Percentiles rank a stretch among this genome's conserved stretches.
phyloP scores from a whole-genome alignment of 1,139 yeast genomes.

The Geotrichum klebahnii region DNA sequence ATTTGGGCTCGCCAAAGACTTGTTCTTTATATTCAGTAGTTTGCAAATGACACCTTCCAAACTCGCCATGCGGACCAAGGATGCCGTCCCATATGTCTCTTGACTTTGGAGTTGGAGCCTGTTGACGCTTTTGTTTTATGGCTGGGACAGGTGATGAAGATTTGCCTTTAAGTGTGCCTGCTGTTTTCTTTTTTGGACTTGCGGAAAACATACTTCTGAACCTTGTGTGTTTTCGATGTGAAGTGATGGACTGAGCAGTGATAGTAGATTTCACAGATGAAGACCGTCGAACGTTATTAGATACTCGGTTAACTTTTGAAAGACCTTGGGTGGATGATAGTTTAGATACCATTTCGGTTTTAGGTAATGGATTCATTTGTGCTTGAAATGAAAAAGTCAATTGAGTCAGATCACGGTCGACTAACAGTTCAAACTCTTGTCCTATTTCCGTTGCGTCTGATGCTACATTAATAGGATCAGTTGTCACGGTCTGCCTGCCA shows the following conservation, averaged over 20 bases:
- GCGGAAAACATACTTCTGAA: constrained; percentile 18
- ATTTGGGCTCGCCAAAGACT: constrained; percentile 53
- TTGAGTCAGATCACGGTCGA: constrained; percentile 56
- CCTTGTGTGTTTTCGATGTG: constrained; percentile 20
- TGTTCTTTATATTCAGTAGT: constrained; percentile 59
- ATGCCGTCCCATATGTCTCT: constrained; percentile 39
- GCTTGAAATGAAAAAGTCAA: constrained; percentile 65
- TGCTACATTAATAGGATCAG: constrained; percentile 55
- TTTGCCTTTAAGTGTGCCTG: not conserved
- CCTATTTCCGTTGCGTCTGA: constrained; percentile 46
- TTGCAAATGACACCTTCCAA: constrained; percentile 70
- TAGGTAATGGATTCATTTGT: not conserved
- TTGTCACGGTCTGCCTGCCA: constrained; percentile 78
- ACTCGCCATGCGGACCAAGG: constrained; percentile 81
- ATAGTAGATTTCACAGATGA: too few species aligned
- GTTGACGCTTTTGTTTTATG: not conserved
- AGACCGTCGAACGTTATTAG: too few species aligned
- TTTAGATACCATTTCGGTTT: not conserved
- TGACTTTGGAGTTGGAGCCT: constrained; percentile 14
- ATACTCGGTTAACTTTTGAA: too few species aligned
- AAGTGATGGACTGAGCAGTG: too few species aligned
- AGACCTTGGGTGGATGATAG: too few species aligned
- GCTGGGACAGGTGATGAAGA: not conserved
- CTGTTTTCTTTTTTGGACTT: constrained; percentile 25
- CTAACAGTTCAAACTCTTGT: constrained; percentile 80